Base-by-base conservation (phyloP, 805 yeast genomes). In the Barnettozyma botsteinii region DNA sequence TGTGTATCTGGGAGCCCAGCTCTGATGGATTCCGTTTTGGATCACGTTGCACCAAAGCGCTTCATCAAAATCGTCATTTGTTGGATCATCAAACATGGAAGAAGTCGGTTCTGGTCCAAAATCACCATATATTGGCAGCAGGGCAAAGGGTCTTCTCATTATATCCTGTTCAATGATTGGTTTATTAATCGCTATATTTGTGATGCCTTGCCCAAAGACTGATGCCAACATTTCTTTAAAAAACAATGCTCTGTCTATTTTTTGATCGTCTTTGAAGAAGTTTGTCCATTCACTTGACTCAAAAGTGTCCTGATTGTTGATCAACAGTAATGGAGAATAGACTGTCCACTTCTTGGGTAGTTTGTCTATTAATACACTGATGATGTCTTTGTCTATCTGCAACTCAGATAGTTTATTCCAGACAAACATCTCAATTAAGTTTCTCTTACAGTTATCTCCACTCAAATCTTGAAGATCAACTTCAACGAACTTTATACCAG, bases 1-100 rank as follows among this genome's bases (percentile, higher is more conserved):
- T 2, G 95, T 85, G 53, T 77, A 81, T 40, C 70, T 57, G 2
- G 96, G 96, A 6, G 91, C 85, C 96, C 96, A 86, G 9, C 73
- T 69, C 53, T 86, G 96, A 46, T 57, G 65, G 4, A 86, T 76
- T 2, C 87, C 88, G 56, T 87, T 85, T 52, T 86, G 96, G 3
- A 67, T 61, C 1, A 70, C 69, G 10, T 68, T 59, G 50, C 88
- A 83, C 95, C 95, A 86, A 49, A 86, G 73, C 0, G 85, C 82
- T 0, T 52, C 31, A 1, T 59, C 48, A 28, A 80, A 70, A 49
- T 79, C 82, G 0, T 37, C 43, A 3, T 37, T 34, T 0, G 65
- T 48, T 0, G 85, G 83, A 1, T 32, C n/a, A 0, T 52, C 55
- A 43, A 62, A 56, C 13, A 5, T 36, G 34, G 18, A 23, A 1